A percentile compares a stretch with the other conserved stretches of the same genome.
These are phyloP conservation scores for Starmerella potacharoeniae DNA, from an alignment of 805 yeast genomes.

Conservation along the genomic window DNA sequence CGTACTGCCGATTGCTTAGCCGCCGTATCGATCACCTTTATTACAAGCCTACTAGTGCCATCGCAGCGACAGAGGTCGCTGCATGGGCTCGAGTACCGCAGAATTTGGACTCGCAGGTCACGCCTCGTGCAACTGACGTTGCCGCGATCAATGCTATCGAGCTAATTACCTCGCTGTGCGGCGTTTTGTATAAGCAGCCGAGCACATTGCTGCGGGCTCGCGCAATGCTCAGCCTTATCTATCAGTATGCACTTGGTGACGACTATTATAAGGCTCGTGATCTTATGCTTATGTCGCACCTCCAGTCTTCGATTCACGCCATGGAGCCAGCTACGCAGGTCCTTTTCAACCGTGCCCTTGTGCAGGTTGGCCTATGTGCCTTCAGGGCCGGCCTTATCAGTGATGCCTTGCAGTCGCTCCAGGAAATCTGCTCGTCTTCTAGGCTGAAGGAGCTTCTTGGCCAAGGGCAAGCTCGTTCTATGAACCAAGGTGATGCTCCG, in stretches of 20 bases:
- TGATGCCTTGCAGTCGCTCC: constrained; percentile 77
- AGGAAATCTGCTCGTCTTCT: constrained; percentile 76
- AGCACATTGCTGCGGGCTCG: constrained; percentile 63
- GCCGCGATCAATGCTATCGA: constrained; percentile 31
- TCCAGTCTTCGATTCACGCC: constrained; percentile 69
- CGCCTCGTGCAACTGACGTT: constrained; percentile 32
- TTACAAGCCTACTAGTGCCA: constrained; percentile 75
- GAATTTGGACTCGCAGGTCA: constrained; percentile 27
- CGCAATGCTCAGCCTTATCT: constrained; percentile 75
- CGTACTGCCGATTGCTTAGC: constrained; percentile 52
- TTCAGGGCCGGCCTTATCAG: constrained; percentile 78
- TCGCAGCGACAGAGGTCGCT: constrained; percentile 51
- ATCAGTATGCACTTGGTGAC: constrained; percentile 83
- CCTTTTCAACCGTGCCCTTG: constrained; percentile 86
- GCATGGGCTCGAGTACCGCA: constrained; percentile 56
- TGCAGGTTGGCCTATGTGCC: constrained; percentile 91
- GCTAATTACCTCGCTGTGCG: constrained; percentile 54
- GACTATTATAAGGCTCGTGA: constrained; percentile 77
- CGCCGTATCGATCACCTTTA: constrained; percentile 87
- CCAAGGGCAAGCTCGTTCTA: constrained; percentile 70
- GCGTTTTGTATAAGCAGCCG: constrained; percentile 53
- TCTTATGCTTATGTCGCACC: constrained; percentile 72
- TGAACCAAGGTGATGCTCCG: background rate
- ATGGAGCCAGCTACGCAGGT: constrained; percentile 84
- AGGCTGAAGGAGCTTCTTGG: constrained; percentile 88